Conservation (phyloP, 2,329 filamentous ascomycete species). For the Fusarium drepaniforme region DNA sequence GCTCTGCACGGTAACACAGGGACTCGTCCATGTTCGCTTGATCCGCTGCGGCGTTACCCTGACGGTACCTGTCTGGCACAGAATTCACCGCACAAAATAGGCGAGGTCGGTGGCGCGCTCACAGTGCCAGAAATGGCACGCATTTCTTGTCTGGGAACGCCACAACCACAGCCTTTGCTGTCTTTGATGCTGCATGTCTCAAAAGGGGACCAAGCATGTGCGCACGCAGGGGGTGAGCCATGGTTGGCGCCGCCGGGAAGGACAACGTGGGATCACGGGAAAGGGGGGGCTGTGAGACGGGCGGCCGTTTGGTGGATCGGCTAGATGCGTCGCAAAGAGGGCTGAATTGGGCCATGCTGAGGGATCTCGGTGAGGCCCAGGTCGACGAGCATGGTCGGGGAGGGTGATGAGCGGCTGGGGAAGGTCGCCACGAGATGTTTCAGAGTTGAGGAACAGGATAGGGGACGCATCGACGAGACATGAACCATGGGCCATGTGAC, state of each 20-base stretch:
- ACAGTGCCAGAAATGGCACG: constrained; percentile 13
- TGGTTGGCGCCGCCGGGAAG: constrained; percentile 17
- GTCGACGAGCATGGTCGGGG: background rate
- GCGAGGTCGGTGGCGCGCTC: constrained; percentile 11
- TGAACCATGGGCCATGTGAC: constrained; percentile 11
- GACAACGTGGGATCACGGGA: constrained; percentile 41
- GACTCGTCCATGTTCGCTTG: constrained; percentile 35
- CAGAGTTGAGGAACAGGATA: constrained; percentile 31
- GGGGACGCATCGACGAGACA: constrained; percentile 26
- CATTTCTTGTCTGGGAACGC: constrained; percentile 13
- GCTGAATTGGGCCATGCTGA: constrained; percentile 42
- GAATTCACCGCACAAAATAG: constrained; percentile 12
- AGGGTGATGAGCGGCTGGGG: constrained; percentile 7
- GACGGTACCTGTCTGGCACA: constrained; percentile 27
- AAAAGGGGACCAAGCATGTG: constrained; percentile 26
- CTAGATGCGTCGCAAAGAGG: constrained; percentile 45
- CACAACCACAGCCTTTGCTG: constrained; percentile 4
- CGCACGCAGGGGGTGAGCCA: constrained; percentile 16
- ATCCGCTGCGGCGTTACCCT: constrained; percentile 29
- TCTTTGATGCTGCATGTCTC: constrained; percentile 22
- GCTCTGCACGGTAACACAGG: constrained; percentile 20
- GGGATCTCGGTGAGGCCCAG: constrained; percentile 16
- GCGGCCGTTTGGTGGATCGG: constrained; percentile 35
- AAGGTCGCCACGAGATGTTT: constrained; percentile 36
- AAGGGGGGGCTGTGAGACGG: constrained; percentile 34